Evolutionary conservation across 345 rosid species (phyloP), one percentile per base, ranked within the genome.

Genomic region (Brassica carinata): DNA sequence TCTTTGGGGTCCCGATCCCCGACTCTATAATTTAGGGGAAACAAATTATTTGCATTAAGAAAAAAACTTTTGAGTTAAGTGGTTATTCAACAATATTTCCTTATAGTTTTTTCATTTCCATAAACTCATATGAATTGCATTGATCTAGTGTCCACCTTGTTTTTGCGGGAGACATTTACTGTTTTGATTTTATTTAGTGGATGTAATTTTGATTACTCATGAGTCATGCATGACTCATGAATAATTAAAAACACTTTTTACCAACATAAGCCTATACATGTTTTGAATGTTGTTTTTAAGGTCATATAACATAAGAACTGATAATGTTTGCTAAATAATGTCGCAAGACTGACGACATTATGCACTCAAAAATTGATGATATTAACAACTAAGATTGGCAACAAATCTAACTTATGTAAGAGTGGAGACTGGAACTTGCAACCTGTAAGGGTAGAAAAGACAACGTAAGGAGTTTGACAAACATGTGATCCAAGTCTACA

Each of bases 71-170:
- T 43, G 36, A 45, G 69, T 14, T 14, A 64, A 72, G 64, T 75
- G 23, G 31, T 19, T 31, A 53, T 7, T 58, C 15, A 36, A 76
- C 58, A 23, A 23, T 23, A 75, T 73, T 73, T 29, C 38, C 65
- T 73, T 53, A 19, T 68, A 62, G 71, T 19, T 73, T 33, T 53
- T 55, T 11, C 43, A 78, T 64, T 19, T 14, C 72, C 19, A 62
- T 43, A 7, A 29, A 67, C 14, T 67, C 75, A 68, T 68, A 48
- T 62, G 57, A 58, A 73, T 33, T 58, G 73, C 53, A 55, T 72
- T 66, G 67, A 66, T 61, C 70, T 62, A 74, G 65, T 74, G 75
- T 79, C 83, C 75, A 74, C 79, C 75, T 64, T 74, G 71, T 69
- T 74, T 74, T 26, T 53, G 71, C 33, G 65, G 71, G 79, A 69